Percentiles rank a stretch among this genome's conserved stretches.
Evolutionary conservation across 345 rosid genomes (phyloP).

Genomic region (Laguncularia racemosa): DNA sequence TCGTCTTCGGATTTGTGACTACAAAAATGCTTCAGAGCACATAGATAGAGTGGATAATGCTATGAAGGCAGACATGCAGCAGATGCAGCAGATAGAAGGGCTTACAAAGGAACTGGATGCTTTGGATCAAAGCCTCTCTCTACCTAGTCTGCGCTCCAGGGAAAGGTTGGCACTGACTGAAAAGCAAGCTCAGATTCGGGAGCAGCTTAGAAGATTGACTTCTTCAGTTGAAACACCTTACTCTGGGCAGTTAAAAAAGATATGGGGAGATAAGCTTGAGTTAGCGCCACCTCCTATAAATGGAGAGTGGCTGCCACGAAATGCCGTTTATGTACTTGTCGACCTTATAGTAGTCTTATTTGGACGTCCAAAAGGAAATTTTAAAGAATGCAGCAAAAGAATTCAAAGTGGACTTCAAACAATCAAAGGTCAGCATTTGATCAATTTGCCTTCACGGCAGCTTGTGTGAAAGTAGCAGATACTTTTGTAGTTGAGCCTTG

Average conservation of each 20-base stretch:
- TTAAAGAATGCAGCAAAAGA: conserved; percentile 89
- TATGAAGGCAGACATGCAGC: conserved; percentile 67
- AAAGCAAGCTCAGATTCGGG: conserved; percentile 49
- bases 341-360: conserved; percentile 85
- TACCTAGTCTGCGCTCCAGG: conserved; percentile 48
- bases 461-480: background rate
- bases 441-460: background rate
- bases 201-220: conserved; percentile 32
- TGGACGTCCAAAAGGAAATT: conserved; percentile 92
- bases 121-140: conserved; percentile 60
- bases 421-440: conserved; percentile 48
- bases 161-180: conserved; percentile 53
- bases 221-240: conserved; percentile 42
- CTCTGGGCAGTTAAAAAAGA: conserved; percentile 48
- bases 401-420: conserved; percentile 75
- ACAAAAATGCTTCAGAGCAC: conserved; percentile 81
- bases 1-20: conserved; percentile 75
- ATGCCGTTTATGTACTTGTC: conserved; percentile 80
- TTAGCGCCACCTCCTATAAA: conserved; percentile 83
- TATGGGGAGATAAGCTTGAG: conserved; percentile 60
- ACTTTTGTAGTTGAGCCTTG: background rate
- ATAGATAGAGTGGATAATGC: conserved; percentile 85
- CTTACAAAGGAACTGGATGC: conserved; percentile 56
- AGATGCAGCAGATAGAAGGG: conserved; percentile 37
- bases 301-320: conserved; percentile 95